Conservation (phyloP, 2,329 filamentous ascomycete species). For the Diaporthe sp. region DNA sequence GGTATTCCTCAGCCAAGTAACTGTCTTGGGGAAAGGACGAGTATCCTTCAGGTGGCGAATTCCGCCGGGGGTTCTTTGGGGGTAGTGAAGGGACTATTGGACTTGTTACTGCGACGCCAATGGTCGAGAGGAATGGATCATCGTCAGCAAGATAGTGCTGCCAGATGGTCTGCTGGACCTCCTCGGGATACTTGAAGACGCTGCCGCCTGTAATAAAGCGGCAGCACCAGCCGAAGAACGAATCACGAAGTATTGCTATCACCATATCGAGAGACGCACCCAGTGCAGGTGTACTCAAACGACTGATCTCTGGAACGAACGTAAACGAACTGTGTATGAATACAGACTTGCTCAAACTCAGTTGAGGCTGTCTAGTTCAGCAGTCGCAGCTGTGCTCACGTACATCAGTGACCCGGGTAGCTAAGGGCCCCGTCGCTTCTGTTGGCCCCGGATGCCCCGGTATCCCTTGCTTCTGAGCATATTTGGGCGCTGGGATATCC, state of each 20-base stretch:
- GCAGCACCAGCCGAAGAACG: constrained; percentile 55
- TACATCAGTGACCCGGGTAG: not conserved
- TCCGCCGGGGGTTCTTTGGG: not conserved
- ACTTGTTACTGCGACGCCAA: constrained; percentile 6
- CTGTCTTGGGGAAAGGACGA: not conserved
- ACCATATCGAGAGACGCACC: constrained; percentile 2
- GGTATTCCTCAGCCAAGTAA: not conserved
- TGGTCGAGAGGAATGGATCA: not conserved
- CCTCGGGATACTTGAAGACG: constrained; percentile 59
- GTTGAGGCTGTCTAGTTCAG: not conserved
- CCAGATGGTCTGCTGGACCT: constrained; percentile 62
- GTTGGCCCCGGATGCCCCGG: too few species aligned
- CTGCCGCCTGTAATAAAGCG: constrained; percentile 56
- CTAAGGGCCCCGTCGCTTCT: not conserved
- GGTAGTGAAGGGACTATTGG: not conserved
- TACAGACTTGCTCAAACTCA: not conserved
- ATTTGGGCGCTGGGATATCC: not conserved
- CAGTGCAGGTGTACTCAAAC: not conserved
- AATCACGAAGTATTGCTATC: constrained; percentile 56
- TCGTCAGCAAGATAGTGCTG: constrained; percentile 62
- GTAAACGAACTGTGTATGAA: not conserved
- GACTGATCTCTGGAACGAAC: too few species aligned
- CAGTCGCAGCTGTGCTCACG: not conserved
- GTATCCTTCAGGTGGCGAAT: not conserved
- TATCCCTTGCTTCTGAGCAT: fast-evolving